Base-by-base conservation (phyloP, 2,329 filamentous ascomycete species). In the Epicoccum sorghinum region DNA sequence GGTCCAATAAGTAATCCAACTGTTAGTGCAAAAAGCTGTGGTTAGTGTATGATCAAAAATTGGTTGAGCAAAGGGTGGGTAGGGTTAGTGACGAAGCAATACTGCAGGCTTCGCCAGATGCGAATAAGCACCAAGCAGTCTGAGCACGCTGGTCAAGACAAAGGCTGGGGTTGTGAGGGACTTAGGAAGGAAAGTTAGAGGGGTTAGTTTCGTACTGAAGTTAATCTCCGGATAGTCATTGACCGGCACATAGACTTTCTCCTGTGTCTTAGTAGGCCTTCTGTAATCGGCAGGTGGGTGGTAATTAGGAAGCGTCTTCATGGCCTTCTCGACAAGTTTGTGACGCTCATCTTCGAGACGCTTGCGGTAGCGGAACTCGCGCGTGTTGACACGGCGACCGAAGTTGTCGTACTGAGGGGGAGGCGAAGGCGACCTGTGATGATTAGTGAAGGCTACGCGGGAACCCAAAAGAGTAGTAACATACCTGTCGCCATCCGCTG, bases 131-230 rank as follows among this genome's bases (percentile, higher is more conserved):
- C 58, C 59, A 55, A 61, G 60, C 58, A 65, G 60, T 61, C 65
- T 70, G 69, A 69, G 67, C 68, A 74, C 71, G 76, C 74, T 71
- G 74, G 79, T 77, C 75, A 79, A 69, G 69, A 74, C 65, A 63
- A 75, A 76, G 66, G 70, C 64, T 70, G 69, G 68, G 80, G 64
- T 58, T 54, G 57, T 60, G 75, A 81, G 78, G 80, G 72, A 74
- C 67, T 55, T 58, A 64, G 59, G 64, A 69, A 68, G 71, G 77
- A 75, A 76, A 75, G 71, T 71, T 71, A 72, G 87, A 92, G 91
- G 92, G 91, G 96, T 96, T 96, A 93, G 89, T 93, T 95, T 93
- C 93, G 93, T 97, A 99, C 95, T 99, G 91, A 99, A 99, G 89
- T 99, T 99, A 88, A 99, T 98, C 80, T 99, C 95, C 84, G 95